Evolutionary conservation across 176 grass and related monocot genomes (phyloP), one percentile per base, ranked within the genome.

Genomic region (Avena atlantica): DNA sequence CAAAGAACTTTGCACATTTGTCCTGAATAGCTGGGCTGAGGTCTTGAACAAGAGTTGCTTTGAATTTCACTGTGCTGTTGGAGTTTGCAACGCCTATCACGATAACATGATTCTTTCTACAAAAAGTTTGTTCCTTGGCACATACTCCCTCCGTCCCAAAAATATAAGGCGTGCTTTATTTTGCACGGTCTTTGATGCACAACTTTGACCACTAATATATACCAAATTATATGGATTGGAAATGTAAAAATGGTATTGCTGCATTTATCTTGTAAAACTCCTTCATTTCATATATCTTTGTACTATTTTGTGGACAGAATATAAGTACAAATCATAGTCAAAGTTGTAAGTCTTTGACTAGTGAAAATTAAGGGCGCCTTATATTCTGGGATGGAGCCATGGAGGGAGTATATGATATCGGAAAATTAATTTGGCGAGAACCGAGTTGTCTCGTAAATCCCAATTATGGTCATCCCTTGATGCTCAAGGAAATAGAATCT

Each of bases 391-490:
- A 42, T 42, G 40, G 40, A 42, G 40, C 40, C 40, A 42, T 42
- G 40, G 40, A 42, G 40, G 40, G 40, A 42, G 40, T 7, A 61
- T 20, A 15, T 9, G n/a, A 23, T 45, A 36, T 15, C 61, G 56
- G 31, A 21, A 55, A 40, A 52, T 59, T 58, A 59, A 40, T n/a
- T 78, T 61, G 6, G 24, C 20, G 77, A 79, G 77, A 37, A 79
- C 19, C 61, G 25, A 56, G 50, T 17, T 56, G 25, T 53, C 42
- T 59, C 12, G 34, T 34, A 8, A 67, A 67, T 67, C 12, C 64
- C 11, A 12, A 42, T 79, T 36, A 20, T 56, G 51, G 34, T 44
- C 19, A 44, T 45, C 15, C 6, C 34, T 79, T 10, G 20, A 79
- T 59, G 17, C 55, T 14, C 55, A 78, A 20, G 10, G 17, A 59